Evolutionary conservation across 164 flowering plant species (phyloP).

Genomic region (Magnolia officinalis): DNA sequence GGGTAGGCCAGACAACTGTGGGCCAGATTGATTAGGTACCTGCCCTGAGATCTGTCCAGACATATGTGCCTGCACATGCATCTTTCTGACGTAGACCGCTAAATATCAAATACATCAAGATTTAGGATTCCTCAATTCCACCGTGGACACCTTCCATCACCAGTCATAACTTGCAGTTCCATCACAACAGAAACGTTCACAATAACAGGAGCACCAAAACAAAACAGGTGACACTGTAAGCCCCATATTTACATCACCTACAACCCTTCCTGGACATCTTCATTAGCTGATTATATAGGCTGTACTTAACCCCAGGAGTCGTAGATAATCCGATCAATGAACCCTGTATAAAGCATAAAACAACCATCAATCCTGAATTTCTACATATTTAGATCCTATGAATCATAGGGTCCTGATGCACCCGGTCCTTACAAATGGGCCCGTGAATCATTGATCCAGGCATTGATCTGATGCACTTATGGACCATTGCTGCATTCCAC

Average conservation of each 20-base stretch:
- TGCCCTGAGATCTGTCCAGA: slow-evolving; percentile 75
- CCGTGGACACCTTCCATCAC: slow-evolving; percentile 13
- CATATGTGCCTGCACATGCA: slow-evolving; percentile 50
- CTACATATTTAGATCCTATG: neutral
- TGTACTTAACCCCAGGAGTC: neutral
- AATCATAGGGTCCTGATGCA: too few relatives aligned
- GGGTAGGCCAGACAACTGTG: slow-evolving; percentile 46
- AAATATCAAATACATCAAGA: slow-evolving; percentile 9
- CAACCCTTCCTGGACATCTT: slow-evolving; percentile 11
- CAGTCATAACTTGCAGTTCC: slow-evolving; percentile 4
- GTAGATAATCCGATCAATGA: neutral
- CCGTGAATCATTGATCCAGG: too few relatives aligned
- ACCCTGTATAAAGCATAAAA: slow-evolving; percentile 1
- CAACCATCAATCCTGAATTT: neutral
- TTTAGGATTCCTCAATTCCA: slow-evolving; percentile 11
- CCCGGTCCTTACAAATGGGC: too few relatives aligned
- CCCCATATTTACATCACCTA: slow-evolving; percentile 6
- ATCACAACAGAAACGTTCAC: neutral
- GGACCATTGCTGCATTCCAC: too few relatives aligned
- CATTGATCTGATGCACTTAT: too few relatives aligned
- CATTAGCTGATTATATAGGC: slow-evolving; percentile 6
- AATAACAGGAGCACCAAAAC: slow-evolving; percentile 5
- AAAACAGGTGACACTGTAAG: neutral
- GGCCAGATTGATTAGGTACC: slow-evolving; percentile 63
- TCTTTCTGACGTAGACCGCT: slow-evolving; percentile 14